A percentile compares a stretch with the other conserved stretches of the same genome.
Evolutionary conservation across 1,284 basidiomycete genomes (phyloP).

Genomic region (Rhodotorula mucilaginosa): DNA sequence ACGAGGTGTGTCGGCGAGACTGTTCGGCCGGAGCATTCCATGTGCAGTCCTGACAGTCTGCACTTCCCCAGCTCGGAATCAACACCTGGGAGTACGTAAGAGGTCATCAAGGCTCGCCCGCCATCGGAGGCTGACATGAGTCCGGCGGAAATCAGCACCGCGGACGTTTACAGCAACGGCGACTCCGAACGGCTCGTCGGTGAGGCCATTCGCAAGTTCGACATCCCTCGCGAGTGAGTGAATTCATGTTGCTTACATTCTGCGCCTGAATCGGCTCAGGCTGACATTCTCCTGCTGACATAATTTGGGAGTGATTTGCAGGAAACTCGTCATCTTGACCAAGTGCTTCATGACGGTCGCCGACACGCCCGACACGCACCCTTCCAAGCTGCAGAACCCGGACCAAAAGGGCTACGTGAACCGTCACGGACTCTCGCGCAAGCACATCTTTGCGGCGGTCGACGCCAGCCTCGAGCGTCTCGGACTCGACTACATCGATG

Average conservation of each 20-base stretch:
- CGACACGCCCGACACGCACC: conserved; percentile 24
- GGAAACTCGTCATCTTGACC: conserved; percentile 70
- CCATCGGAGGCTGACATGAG: conserved; percentile 30
- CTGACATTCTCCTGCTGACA: no score
- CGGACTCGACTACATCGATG: conserved; percentile 54
- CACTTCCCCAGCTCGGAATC: conserved; percentile 53
- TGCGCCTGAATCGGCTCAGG: no score
- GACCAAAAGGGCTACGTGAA: conserved; percentile 42
- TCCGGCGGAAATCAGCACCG: conserved; percentile 41
- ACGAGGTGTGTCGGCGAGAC: conserved; percentile 50
- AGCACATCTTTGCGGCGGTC: conserved; percentile 44
- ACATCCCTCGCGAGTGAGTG: conserved; percentile 61
- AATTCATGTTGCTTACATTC: neutral
- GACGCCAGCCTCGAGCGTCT: conserved; percentile 41
- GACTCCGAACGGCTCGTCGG: conserved; percentile 72
- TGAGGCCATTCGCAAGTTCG: conserved; percentile 68
- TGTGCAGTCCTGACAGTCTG: neutral
- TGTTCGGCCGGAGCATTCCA: no score
- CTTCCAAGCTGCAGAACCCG: conserved; percentile 23
- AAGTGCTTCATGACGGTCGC: conserved; percentile 52
- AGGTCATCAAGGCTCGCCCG: neutral
- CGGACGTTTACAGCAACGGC: conserved; percentile 63
- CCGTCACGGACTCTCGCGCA: conserved; percentile 43
- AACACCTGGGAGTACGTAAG: conserved; percentile 52
- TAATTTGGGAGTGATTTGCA: neutral